A percentile compares a stretch with the other conserved stretches of the same genome.
phyloP scores from a whole-genome alignment of 495 filamentous ascomycete genomes.

The Pyronema omphalodes region DNA sequence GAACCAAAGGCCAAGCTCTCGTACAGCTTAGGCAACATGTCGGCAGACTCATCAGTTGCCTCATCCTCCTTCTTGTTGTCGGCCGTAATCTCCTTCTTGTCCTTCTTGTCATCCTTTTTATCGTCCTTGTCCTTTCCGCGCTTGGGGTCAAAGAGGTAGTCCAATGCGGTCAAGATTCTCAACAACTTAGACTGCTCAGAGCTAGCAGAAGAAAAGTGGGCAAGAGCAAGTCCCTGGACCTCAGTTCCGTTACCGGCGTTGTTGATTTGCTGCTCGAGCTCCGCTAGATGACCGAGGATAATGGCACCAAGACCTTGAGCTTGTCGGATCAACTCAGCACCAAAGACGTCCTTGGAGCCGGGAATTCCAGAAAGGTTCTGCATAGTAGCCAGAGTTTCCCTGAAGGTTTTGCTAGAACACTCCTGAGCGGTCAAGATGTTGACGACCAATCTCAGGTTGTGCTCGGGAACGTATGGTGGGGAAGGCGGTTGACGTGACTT shows the following conservation, averaged over 20 bases:
- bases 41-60: slow-evolving; percentile 39
- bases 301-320: slow-evolving; percentile 66
- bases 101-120: slow-evolving; percentile 25
- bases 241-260: slow-evolving; percentile 77
- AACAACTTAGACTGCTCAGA: slow-evolving; percentile 92
- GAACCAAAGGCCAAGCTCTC: slow-evolving; percentile 75
- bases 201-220: slow-evolving; percentile 87
- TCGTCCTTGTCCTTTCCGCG: slow-evolving; percentile 28
- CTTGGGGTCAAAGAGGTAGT: slow-evolving; percentile 77
- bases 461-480: slow-evolving; percentile 72
- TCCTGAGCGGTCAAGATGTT: slow-evolving; percentile 91
- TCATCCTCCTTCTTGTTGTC: slow-evolving; percentile 37
- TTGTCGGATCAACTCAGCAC: slow-evolving; percentile 70
- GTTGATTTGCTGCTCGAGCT: slow-evolving; percentile 71
- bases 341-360: slow-evolving; percentile 76
- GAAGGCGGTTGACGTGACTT: slow-evolving; percentile 59
- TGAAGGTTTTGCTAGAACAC: slow-evolving; percentile 91
- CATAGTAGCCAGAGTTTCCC: slow-evolving; percentile 89
- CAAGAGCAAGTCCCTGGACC: slow-evolving; percentile 79
- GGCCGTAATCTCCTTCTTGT: slow-evolving; percentile 36
- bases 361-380: slow-evolving; percentile 91
- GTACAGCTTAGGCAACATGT: slow-evolving; percentile 72
- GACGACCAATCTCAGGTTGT: slow-evolving; percentile 80
- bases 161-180: slow-evolving; percentile 81
- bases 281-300: slow-evolving; percentile 67